Evolutionary conservation across 2,329 filamentous ascomycete genomes (phyloP), one percentile per base, ranked within the genome.

Genomic region (Cladorrhinum sp.): DNA sequence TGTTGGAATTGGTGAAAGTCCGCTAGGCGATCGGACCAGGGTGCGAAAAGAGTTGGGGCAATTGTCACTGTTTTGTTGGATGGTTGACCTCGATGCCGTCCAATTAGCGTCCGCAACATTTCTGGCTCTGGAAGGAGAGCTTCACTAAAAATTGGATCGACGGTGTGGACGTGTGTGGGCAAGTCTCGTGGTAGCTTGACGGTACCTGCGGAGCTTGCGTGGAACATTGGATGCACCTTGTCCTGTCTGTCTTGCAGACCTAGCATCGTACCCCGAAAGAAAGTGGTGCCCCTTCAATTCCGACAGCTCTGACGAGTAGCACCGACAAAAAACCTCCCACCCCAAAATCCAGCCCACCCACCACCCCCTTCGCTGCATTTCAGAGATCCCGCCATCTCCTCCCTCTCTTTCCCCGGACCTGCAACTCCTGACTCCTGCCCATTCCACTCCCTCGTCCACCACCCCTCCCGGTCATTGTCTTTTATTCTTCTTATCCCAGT

Each of bases 11-110:
- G 63, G 64, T 63, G 62, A 62, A 65, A 65, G 68, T 66, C 67
- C 65, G 65, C 59, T 60, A 61, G 62, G 52, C 61, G 59, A 65
- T 67, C 65, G 65, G 65, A 67, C 69, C 61, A 63, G 67, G 66
- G 60, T 67, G 18, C 50, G 48, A 67, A 69, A 71, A 71, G 65
- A 69, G 67, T 69, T 71, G 67, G 69, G 54, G 69, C 67, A 70
- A 65, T 60, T 63, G 63, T 56, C 63, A 55, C 33, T 62, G 57
- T 63, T 36, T 67, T 68, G 65, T 68, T 67, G 67, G 66, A 65
- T 66, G 62, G 64, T 69, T 68, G 65, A 66, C 64, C 59, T 53
- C 24, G 59, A 23, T 16, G n/a, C 56, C 57, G 30, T 33, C 67
- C 67, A 69, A 68, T 68, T 51, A 67, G 49, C 60, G 60, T 36